A percentile compares a stretch with the other conserved stretches of the same genome.
These are phyloP conservation scores for Fraxinus quadrangulata DNA, from an alignment of 257 asterid species.

Conservation along the genomic window DNA sequence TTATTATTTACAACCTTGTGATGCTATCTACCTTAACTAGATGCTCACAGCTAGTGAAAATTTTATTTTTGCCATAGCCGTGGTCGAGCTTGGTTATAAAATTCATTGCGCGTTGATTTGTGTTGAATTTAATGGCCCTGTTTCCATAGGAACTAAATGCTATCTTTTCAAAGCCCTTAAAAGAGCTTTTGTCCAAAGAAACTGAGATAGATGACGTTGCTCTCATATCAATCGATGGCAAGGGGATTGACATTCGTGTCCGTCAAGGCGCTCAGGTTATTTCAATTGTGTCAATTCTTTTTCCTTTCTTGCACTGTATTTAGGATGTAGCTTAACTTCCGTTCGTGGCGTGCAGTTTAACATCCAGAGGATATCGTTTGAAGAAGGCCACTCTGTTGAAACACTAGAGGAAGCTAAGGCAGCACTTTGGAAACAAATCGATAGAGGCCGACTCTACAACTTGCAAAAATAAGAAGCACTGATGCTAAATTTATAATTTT, in stretches of 20 bases:
- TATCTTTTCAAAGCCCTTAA: conserved; percentile 78
- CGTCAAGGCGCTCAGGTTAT: conserved; percentile 93
- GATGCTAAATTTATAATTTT: background rate
- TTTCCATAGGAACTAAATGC: conserved; percentile 73
- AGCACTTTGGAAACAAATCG: conserved; percentile 66
- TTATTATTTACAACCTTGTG: background rate
- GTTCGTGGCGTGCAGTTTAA: conserved; percentile 47
- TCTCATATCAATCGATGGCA: conserved; percentile 87
- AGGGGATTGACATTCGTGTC: conserved; percentile 82
- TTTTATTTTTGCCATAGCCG: background rate
- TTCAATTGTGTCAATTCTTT: background rate
- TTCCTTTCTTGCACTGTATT: background rate
- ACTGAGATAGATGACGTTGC: conserved; percentile 92
- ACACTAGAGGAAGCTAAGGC: conserved; percentile 87
- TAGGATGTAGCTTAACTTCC: background rate
- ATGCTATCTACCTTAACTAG: background rate
- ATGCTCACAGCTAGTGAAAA: background rate
- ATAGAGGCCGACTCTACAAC: conserved; percentile 59
- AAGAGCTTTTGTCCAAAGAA: conserved; percentile 76
- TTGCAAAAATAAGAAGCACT: conserved; percentile 42
- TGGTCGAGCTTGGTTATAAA: background rate
- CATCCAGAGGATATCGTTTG: conserved; percentile 79
- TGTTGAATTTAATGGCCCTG: background rate
- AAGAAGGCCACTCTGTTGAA: conserved; percentile 65
- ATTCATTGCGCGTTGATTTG: background rate